phyloP scores from a whole-genome alignment of 768 basidiomycete genomes.

The Mycena indigotica region DNA sequence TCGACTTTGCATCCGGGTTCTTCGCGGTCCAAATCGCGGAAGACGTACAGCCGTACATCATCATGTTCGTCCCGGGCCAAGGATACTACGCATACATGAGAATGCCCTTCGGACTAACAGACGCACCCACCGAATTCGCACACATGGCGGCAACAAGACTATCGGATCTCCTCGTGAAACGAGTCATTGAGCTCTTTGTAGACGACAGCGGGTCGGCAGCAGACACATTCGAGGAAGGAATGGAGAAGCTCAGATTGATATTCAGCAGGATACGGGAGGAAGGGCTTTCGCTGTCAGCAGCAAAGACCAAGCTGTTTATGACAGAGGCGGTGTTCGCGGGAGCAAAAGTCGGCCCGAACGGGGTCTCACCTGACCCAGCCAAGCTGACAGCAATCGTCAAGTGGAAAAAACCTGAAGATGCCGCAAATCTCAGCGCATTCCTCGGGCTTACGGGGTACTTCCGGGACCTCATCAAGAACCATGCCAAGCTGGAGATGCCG shows the following conservation, averaged over 20 bases:
- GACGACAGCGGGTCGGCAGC: constrained; percentile 36
- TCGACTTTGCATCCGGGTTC: constrained; percentile 43
- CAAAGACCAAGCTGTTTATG: constrained; percentile 38
- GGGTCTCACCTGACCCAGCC: constrained; percentile 27
- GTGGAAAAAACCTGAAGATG: constrained; percentile 6
- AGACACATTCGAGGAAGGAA: constrained; percentile 33
- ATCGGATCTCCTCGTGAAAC: background rate
- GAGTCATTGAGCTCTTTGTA: constrained; percentile 36
- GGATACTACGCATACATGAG: constrained; percentile 36
- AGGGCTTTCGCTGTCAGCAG: constrained; percentile 37
- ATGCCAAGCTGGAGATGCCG: background rate
- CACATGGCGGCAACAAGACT: background rate
- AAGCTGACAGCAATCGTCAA: constrained; percentile 15
- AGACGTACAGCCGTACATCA: constrained; percentile 28
- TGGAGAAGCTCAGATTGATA: constrained; percentile 28
- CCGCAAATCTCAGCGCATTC: constrained; percentile 6
- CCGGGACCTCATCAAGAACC: constrained; percentile 12
- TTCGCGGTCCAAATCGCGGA: constrained; percentile 22
- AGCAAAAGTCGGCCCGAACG: constrained; percentile 29
- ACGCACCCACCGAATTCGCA: constrained; percentile 36
- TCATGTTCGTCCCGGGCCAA: constrained; percentile 38
- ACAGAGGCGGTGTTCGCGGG: constrained; percentile 39
- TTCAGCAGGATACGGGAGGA: constrained; percentile 30
- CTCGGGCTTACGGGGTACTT: constrained; percentile 15
- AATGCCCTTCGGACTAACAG: constrained; percentile 44